Evolutionary conservation across 345 rosid genomes (phyloP), one percentile per base, ranked within the genome.

Genomic region (Eucalyptus polybractea): DNA sequence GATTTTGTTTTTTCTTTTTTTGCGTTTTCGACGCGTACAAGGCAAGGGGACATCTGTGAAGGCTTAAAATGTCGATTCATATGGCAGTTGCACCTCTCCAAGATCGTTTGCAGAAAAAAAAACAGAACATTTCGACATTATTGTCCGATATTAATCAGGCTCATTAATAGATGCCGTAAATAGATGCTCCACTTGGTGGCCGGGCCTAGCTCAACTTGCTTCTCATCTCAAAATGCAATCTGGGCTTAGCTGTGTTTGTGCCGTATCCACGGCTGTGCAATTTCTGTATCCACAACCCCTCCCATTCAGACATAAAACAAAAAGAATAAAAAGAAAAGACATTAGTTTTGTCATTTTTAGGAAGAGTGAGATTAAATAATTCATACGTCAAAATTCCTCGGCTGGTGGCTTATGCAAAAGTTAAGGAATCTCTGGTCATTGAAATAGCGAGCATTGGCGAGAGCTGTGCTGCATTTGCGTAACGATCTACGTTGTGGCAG

Each of bases 401-500:
- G 21, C 9, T 54, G 60, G 56, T 51, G 60, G 27, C 60, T 54
- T 54, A 54, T 27, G 27, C 60, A 54, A 65, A 7, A 65, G n/a
- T 29, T 4, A 5, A 65, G 19, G 72, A 65, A 29, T n/a, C 37
- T 65, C 72, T 29, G 33, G 33, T 65, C 33, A 60, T 65, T 29
- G 72, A 29, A 29, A 65, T 65, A 7, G 72, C 37, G 10, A 65
- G 72, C 37, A 13, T 13, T 29, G 72, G 33, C 72, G 19, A 65
- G 33, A 65, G 19, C n/a, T 29, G 11, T 50, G 54, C 24, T 53
- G 24, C 56, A 53, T 53, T 19, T 51, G 24, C 24, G 56, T 53
- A 7, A 53, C 24, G 56, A 53, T 53, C 8, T 17, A 37, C 25
- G 7, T 45, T 6, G 54, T 47, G 5, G 87, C 93, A 95, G 98